phyloP scores from a whole-genome alignment of 108 stramenopile species.

The Conticribra guillardii region DNA sequence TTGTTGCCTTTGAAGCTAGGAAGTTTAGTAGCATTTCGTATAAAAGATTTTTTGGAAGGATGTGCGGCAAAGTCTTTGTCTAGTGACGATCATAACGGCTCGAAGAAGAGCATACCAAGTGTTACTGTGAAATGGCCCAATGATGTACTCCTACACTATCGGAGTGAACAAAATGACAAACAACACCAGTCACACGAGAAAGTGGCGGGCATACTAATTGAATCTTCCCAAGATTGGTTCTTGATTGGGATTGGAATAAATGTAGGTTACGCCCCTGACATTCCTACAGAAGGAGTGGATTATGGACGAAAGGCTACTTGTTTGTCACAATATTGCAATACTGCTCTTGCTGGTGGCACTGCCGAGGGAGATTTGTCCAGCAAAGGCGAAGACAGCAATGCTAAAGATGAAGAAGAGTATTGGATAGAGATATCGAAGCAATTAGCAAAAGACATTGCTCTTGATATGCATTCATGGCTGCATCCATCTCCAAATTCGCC shows the following conservation, averaged over 20 bases:
- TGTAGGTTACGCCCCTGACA: slow-evolving; percentile 80
- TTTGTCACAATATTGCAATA: slow-evolving; percentile 55
- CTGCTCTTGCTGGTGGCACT: background rate
- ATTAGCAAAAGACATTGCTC: slow-evolving; percentile 34
- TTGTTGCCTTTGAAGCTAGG: slow-evolving; percentile 65
- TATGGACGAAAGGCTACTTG: slow-evolving; percentile 72
- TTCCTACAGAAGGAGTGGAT: slow-evolving; percentile 58
- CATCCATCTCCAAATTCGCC: slow-evolving; percentile 18
- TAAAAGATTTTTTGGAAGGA: slow-evolving; percentile 24
- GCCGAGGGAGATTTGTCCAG: slow-evolving; percentile 2
- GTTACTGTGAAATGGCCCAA: slow-evolving; percentile 95
- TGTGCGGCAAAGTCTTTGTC: slow-evolving; percentile 22
- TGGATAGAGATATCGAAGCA: slow-evolving; percentile 41
- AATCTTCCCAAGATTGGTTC: slow-evolving; percentile 73
- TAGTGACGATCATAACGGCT: background rate
- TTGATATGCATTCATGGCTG: slow-evolving; percentile 49
- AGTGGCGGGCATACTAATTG: slow-evolving; percentile 50
- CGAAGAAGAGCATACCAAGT: slow-evolving; percentile 11
- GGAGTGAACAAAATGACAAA: slow-evolving; percentile 61
- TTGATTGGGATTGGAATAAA: slow-evolving; percentile 94
- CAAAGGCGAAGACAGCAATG: slow-evolving; percentile 25
- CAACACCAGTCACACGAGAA: slow-evolving; percentile 57
- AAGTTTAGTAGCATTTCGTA: slow-evolving; percentile 59
- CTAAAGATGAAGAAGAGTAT: slow-evolving; percentile 16
- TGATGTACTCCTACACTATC: slow-evolving; percentile 77